Percentiles rank a stretch among this genome's conserved stretches.
phyloP scores from a whole-genome alignment of 75 land plant genomes.

The Picea sitchensis region DNA sequence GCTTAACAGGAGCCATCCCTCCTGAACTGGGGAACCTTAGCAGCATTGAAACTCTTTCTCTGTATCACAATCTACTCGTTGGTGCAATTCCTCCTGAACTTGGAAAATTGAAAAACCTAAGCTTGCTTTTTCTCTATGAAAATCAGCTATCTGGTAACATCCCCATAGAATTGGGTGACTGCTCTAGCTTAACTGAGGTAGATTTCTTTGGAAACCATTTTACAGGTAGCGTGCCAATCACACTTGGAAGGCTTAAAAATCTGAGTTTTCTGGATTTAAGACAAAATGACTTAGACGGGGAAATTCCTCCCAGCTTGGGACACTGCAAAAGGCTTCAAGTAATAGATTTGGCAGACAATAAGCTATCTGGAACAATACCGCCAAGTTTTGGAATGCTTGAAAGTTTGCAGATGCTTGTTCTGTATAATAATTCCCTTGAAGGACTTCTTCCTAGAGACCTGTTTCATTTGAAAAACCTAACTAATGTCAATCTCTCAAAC shows the following conservation, averaged over 20 bases:
- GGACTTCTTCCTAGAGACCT: slow-evolving; percentile 52
- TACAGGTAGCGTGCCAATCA: slow-evolving; percentile 49
- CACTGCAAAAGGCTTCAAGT: slow-evolving; percentile 45
- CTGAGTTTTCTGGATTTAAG: slow-evolving; percentile 58
- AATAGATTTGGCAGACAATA: slow-evolving; percentile 71
- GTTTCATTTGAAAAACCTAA: slow-evolving; percentile 30
- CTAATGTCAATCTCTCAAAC: slow-evolving; percentile 67
- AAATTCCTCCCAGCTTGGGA: slow-evolving; percentile 51
- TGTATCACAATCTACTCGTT: slow-evolving; percentile 51
- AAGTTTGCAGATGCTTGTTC: slow-evolving; percentile 42
- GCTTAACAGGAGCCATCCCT: slow-evolving; percentile 58
- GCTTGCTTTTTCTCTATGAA: slow-evolving; percentile 51
- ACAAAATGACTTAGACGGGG: slow-evolving; percentile 48
- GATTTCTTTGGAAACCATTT: slow-evolving; percentile 69
- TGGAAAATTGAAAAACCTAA: slow-evolving; percentile 43
- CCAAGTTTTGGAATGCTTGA: slow-evolving; percentile 36
- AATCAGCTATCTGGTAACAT: slow-evolving; percentile 68
- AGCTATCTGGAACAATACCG: slow-evolving; percentile 63
- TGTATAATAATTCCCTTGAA: slow-evolving; percentile 70
- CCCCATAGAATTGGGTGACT: slow-evolving; percentile 59
- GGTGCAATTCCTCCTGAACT: slow-evolving; percentile 61
- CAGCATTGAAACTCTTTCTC: slow-evolving; percentile 45
- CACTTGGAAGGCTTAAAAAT: slow-evolving; percentile 50
- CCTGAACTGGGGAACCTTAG: slow-evolving; percentile 41
- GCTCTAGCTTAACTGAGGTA: slow-evolving; percentile 46